Conservation (phyloP, 164 flowering plant genomes). For the Piper betle region DNA sequence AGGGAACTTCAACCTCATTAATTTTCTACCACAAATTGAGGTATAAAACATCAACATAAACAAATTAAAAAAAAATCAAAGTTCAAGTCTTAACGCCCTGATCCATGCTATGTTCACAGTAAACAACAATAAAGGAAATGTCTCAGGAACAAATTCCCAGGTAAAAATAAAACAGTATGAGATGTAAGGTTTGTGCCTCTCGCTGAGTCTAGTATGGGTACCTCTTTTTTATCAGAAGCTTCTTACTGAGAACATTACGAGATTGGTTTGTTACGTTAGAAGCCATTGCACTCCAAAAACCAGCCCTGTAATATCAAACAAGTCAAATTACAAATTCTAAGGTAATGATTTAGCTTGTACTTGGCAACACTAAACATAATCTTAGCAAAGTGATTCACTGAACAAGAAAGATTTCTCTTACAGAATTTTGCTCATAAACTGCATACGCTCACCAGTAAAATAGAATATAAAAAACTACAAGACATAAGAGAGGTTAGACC, state of each 20-base stretch:
- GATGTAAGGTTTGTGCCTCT: not conserved
- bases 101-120: not conserved
- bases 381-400: not conserved
- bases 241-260: conserved; percentile 93
- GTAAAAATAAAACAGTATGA: not conserved
- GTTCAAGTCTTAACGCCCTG: not conserved
- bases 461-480: not conserved
- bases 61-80: not conserved
- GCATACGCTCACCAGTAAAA: not conserved
- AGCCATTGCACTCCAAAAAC: conserved; percentile 98
- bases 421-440: not conserved
- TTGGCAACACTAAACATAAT: not conserved
- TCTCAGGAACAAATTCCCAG: not conserved
- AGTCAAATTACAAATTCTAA: not conserved
- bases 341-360: not conserved
- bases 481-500: too few relatives aligned
- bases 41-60: not conserved
- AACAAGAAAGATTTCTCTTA: not conserved
- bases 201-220: conserved; percentile 17
- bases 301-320: not conserved
- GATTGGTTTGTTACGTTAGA: conserved; percentile 86
- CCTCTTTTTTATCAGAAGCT: conserved; percentile 82
- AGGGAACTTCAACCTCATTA: not conserved
- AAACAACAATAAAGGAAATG: too few relatives aligned
- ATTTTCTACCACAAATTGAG: not conserved